Percentiles rank a stretch among this genome's conserved stretches.
Evolutionary conservation across 768 basidiomycete species (phyloP).

Genomic region (Auriculariales sp.): DNA sequence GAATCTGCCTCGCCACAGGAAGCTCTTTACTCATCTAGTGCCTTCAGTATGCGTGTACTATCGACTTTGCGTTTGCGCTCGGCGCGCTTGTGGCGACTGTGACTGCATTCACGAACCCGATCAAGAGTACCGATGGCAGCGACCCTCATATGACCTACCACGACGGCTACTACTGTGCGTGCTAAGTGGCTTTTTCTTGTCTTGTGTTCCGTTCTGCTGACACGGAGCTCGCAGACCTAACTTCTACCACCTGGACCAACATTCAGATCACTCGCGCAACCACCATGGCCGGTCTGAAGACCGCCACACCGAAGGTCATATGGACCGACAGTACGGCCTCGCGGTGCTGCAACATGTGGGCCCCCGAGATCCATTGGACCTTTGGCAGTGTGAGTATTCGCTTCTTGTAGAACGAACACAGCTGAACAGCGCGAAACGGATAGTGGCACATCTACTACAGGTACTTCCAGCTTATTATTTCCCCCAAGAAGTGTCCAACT

Average conservation of each 20-base stretch:
- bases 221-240: not conserved
- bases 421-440: not conserved
- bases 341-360: conserved; percentile 7
- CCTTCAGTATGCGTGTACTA: no score
- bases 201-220: not conserved
- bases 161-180: conserved; percentile 3
- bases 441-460: not conserved
- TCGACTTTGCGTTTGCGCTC: no score
- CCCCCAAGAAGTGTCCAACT: no score
- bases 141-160: conserved; percentile 7
- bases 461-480: no score
- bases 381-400: conserved; percentile 5
- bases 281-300: conserved; percentile 1
- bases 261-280: conserved; percentile 1
- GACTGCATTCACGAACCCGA: conserved; percentile 7
- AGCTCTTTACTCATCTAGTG: no score
- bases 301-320: conserved; percentile 4
- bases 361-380: conserved; percentile 4
- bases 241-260: conserved; percentile 2
- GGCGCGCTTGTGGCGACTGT: no score
- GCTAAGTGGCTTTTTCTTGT: no score
- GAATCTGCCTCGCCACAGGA: no score
- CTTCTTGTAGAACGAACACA: not conserved
- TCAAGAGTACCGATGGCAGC: conserved; percentile 5
- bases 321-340: conserved; percentile 4